These are phyloP conservation scores for Phytophthora ramorum DNA, from an alignment of 352 stramenopile genomes.

Conservation along the genomic window DNA sequence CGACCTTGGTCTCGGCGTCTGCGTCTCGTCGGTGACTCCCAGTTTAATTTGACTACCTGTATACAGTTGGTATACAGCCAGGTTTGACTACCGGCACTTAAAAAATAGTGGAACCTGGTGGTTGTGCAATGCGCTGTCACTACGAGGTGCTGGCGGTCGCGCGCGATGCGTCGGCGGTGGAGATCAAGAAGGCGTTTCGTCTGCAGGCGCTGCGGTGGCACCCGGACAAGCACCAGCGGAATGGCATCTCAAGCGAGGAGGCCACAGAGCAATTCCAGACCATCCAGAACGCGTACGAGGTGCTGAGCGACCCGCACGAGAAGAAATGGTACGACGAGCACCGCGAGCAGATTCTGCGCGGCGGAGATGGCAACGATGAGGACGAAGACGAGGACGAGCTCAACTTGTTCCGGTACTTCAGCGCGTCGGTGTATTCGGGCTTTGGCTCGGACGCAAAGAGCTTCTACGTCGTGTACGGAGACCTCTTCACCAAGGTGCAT, in stretches of 20 bases:
- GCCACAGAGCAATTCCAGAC: slow-evolving; percentile 85
- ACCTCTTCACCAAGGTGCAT: slow-evolving; percentile 72
- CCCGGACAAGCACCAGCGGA: slow-evolving; percentile 87
- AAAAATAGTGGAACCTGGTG: no score
- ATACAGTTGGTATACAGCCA: no score
- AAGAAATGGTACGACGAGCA: slow-evolving; percentile 92
- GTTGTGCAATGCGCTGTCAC: slow-evolving; percentile 70
- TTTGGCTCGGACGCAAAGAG: slow-evolving; percentile 77
- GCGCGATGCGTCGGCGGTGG: slow-evolving; percentile 54
- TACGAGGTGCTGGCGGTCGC: slow-evolving; percentile 83
- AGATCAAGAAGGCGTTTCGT: slow-evolving; percentile 86
- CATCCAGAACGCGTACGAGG: slow-evolving; percentile 88
- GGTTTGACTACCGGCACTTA: no score
- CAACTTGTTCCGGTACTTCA: slow-evolving; percentile 86
- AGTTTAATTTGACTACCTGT: no score
- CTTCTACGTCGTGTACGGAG: slow-evolving; percentile 82
- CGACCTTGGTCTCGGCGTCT: no score
- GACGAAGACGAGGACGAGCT: slow-evolving; percentile 53
- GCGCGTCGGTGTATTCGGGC: slow-evolving; percentile 73
- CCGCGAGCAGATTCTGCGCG: slow-evolving; percentile 86
- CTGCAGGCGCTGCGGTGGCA: slow-evolving; percentile 82
- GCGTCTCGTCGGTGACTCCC: no score
- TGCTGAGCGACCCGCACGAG: slow-evolving; percentile 86
- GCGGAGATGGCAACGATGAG: slow-evolving; percentile 52
- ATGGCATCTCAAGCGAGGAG: slow-evolving; percentile 74